Conservation (phyloP, 257 asterid species). For the Solanum bukasovii region DNA sequence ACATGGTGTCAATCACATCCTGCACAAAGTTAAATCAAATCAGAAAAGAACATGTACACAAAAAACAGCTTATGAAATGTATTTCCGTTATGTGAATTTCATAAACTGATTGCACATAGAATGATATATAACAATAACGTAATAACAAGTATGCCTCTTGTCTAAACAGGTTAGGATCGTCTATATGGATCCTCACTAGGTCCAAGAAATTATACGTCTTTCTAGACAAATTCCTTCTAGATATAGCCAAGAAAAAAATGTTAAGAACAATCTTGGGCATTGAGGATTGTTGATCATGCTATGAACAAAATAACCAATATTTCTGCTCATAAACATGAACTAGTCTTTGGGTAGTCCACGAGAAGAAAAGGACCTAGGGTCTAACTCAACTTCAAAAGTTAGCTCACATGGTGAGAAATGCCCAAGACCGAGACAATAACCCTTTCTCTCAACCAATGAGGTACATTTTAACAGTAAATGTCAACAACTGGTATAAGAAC, state of each 20-base stretch:
- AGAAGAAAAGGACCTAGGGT: background rate
- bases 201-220: background rate
- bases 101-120: background rate
- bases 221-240: background rate
- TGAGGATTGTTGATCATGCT: background rate
- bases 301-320: background rate
- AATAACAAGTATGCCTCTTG: background rate
- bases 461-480: background rate
- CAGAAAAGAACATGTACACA: background rate
- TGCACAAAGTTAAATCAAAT: slow-evolving; percentile 16
- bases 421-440: background rate
- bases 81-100: background rate
- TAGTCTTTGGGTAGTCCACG: background rate
- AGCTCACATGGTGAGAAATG: background rate
- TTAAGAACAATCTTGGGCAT: background rate
- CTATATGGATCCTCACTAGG: background rate
- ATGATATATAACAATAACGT: background rate
- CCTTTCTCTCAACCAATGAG: background rate
- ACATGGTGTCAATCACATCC: slow-evolving; percentile 60
- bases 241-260: background rate
- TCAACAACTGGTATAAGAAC: background rate
- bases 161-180: background rate
- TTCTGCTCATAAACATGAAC: background rate
- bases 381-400: background rate
- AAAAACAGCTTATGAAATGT: background rate